Evolutionary conservation across 768 basidiomycete genomes (phyloP), one percentile per base, ranked within the genome.

Genomic region (Pleurotus pulmonarius): DNA sequence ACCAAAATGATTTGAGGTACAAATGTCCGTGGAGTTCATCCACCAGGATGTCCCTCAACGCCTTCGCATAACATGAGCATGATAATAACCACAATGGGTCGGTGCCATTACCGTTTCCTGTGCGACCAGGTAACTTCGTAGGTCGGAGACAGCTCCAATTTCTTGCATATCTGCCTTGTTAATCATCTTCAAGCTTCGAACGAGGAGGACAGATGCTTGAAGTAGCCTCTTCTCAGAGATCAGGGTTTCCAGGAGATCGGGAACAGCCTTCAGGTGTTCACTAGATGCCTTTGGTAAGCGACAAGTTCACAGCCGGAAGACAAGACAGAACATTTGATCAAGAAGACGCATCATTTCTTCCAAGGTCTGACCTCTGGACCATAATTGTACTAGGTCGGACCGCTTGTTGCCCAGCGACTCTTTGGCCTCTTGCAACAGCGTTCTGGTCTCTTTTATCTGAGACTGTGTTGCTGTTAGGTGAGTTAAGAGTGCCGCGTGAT

Each of bases 1-100:
- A 94, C 86, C 94, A 97, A 69, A 94, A 96, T 0, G 90, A 92
- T 65, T 96, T 97, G 58, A 99, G 83, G 70, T 97, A 99, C n/a
- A 99, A 73, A 70, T 99, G 97, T 62, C 86, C 92, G 66, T 98
- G 95, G 11, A 99, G 79, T 65, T 99, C 97, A 61, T 99, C 97
- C 5, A 95, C 78, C 56, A 99, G 74, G 55, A 98, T 97, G 61
- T 98, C 97, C 46, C 90, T 81, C 44, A 99, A 72, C 9, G 91
- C 88, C 96, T 98, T 56, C 18, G 22, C 49, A 34, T 56, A 49
- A 57, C 25, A 56, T 58, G 54, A 55, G 41, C 16, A 29, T 11
- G 4, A 18, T 40, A 47, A 18, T 51, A 45, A 12, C 20, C 20
- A 20, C 22, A 3, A 58, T 38, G 18, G 55, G 45, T 55, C 43